These are phyloP conservation scores for Hyaloperonospora brassicae DNA, from an alignment of 352 stramenopile species.

Conservation along the genomic window DNA sequence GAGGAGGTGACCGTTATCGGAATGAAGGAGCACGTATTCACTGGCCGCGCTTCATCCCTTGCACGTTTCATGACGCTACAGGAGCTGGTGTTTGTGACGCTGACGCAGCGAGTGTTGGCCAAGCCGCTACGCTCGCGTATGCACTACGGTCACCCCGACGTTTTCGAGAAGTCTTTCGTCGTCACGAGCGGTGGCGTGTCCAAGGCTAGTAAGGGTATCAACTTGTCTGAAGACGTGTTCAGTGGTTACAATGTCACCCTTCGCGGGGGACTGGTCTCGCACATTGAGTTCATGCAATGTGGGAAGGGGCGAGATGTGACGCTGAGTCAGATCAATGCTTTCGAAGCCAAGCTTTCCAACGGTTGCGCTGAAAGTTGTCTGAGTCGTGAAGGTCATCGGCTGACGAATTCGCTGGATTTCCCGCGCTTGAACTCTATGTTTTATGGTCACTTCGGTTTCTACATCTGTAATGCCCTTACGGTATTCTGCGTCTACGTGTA, in stretches of 20 bases:
- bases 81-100: conserved; percentile 80
- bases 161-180: conserved; percentile 84
- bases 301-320: conserved; percentile 84
- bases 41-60: conserved; percentile 74
- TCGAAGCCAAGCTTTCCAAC: conserved; percentile 85
- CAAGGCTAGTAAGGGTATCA: conserved; percentile 85
- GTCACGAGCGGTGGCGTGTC: conserved; percentile 78
- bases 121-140: conserved; percentile 70
- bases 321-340: conserved; percentile 83
- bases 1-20: conserved; percentile 81
- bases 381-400: conserved; percentile 71
- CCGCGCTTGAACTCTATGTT: conserved; percentile 87
- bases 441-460: conserved; percentile 84
- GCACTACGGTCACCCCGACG: conserved; percentile 84
- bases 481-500: conserved; percentile 84
- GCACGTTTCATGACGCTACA: conserved; percentile 84
- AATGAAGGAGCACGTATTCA: conserved; percentile 88
- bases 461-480: conserved; percentile 84
- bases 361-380: conserved; percentile 73
- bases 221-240: conserved; percentile 87
- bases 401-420: conserved; percentile 76
- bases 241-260: conserved; percentile 82
- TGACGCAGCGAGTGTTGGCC: conserved; percentile 77
- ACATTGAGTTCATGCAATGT: conserved; percentile 87
- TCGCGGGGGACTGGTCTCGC: conserved; percentile 67